phyloP scores from a whole-genome alignment of 163 green algal genomes.

The Scenedesmus sp. region DNA sequence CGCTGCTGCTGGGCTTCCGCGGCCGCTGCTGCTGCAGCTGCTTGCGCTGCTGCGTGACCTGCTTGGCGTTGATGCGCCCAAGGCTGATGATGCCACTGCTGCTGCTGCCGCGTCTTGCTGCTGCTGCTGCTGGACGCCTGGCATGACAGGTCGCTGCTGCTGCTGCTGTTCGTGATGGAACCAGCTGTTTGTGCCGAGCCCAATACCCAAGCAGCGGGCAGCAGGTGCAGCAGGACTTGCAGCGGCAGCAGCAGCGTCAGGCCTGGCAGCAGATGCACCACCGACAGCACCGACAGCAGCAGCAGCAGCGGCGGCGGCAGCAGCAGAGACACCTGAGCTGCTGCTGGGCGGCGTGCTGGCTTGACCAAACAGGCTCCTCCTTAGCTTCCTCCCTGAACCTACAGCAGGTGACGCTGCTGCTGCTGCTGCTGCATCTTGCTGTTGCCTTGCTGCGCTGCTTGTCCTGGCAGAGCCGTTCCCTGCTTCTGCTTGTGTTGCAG shows the following conservation, averaged over 20 bases:
- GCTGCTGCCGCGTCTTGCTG: background rate
- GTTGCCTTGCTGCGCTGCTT: background rate
- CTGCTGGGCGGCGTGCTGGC: slow-evolving; percentile 17
- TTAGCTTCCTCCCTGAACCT: background rate
- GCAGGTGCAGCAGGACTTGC: background rate
- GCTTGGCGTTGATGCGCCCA: background rate
- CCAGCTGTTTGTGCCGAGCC: background rate
- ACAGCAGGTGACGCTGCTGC: background rate
- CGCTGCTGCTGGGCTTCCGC: background rate
- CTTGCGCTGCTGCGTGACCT: background rate
- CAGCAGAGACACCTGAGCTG: background rate
- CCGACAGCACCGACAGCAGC: slow-evolving; percentile 58
- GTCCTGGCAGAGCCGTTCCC: background rate
- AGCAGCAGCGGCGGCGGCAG: background rate
- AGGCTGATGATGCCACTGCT: background rate
- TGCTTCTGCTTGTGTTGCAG: background rate
- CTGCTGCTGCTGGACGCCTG: background rate
- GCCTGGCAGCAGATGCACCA: slow-evolving; percentile 66
- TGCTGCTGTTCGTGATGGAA: background rate
- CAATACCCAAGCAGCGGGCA: background rate
- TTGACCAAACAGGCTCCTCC: slow-evolving; percentile 9
- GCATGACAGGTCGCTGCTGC: background rate
- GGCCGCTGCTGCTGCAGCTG: background rate
- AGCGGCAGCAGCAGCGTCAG: slow-evolving; percentile 55
- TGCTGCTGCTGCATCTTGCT: background rate